phyloP scores from a whole-genome alignment of 495 filamentous ascomycete genomes.

The Talaromyces stipitatus region DNA sequence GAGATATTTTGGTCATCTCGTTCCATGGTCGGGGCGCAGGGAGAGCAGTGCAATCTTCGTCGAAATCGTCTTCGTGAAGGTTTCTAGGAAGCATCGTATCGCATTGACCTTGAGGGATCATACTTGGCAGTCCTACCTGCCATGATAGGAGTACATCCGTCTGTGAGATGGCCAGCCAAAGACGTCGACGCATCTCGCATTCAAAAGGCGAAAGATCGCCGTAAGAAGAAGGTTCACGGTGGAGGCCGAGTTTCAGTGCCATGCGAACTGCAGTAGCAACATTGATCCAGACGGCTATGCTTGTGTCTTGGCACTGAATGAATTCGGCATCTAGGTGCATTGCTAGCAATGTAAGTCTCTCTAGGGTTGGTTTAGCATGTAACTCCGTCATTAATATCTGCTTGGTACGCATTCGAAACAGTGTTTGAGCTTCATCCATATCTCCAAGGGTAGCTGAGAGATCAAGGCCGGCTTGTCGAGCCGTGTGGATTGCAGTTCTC shows the following conservation, averaged over 20 bases:
- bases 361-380: slow-evolving; percentile 35
- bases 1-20: slow-evolving; percentile 29
- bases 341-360: slow-evolving; percentile 37
- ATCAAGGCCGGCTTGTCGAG: not conserved
- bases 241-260: slow-evolving; percentile 39
- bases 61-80: slow-evolving; percentile 35
- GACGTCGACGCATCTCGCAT: slow-evolving; percentile 38
- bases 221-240: slow-evolving; percentile 32
- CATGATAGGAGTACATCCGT: slow-evolving; percentile 36
- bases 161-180: slow-evolving; percentile 30
- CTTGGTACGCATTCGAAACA: not conserved
- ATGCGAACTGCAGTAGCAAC: slow-evolving; percentile 32
- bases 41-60: slow-evolving; percentile 22
- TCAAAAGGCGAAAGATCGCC: slow-evolving; percentile 27
- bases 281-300: slow-evolving; percentile 40
- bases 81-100: slow-evolving; percentile 36
- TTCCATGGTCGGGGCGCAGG: slow-evolving; percentile 28
- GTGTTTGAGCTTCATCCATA: not conserved
- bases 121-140: slow-evolving; percentile 38
- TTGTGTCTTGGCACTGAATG: slow-evolving; percentile 32
- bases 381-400: slow-evolving; percentile 8
- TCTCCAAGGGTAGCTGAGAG: slow-evolving; percentile 7
- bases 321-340: slow-evolving; percentile 42
- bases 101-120: slow-evolving; percentile 31
- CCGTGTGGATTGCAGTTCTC: slow-evolving; percentile 18